Conservation (phyloP, 2,329 filamentous ascomycete genomes). For the Phyllosticta citribraziliensis region DNA sequence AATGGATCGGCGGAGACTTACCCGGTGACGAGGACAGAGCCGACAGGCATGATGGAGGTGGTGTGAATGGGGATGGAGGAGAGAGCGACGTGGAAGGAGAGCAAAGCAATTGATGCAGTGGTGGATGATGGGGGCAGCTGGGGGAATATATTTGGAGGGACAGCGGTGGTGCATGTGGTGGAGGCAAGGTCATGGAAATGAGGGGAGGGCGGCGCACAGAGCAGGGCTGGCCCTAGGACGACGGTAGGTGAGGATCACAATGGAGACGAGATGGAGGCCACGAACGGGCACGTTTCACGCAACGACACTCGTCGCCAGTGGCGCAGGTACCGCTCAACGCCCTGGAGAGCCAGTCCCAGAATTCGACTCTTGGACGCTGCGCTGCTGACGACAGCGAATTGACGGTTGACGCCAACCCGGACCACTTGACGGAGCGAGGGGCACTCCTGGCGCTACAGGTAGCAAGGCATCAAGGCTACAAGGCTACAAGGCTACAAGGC, state of each 20-base stretch:
- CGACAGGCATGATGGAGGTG: constrained; percentile 54
- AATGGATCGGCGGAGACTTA: constrained; percentile 40
- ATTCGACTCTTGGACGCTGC: background rate
- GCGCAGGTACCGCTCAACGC: background rate
- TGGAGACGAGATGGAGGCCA: background rate
- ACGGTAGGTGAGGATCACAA: background rate
- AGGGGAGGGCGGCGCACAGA: constrained; percentile 5
- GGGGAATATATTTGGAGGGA: constrained; percentile 5
- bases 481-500: background rate
- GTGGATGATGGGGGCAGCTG: background rate
- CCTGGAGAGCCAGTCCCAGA: background rate
- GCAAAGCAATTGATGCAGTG: background rate
- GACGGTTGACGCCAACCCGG: too few relatives aligned
- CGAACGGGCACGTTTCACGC: background rate
- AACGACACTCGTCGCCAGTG: background rate
- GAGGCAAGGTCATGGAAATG: constrained; percentile 7
- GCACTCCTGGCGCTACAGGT: background rate
- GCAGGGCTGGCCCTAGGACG: background rate
- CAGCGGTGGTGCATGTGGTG: constrained; percentile 1
- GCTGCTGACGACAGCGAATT: background rate
- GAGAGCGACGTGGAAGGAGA: background rate
- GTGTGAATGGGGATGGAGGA: background rate
- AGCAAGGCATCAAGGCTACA: background rate
- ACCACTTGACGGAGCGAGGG: too few relatives aligned
- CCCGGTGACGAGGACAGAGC: constrained; percentile 89